A percentile compares a stretch with the other conserved stretches of the same genome.
phyloP scores from a whole-genome alignment of 495 filamentous ascomycete genomes.

The Neurospora africana region DNA sequence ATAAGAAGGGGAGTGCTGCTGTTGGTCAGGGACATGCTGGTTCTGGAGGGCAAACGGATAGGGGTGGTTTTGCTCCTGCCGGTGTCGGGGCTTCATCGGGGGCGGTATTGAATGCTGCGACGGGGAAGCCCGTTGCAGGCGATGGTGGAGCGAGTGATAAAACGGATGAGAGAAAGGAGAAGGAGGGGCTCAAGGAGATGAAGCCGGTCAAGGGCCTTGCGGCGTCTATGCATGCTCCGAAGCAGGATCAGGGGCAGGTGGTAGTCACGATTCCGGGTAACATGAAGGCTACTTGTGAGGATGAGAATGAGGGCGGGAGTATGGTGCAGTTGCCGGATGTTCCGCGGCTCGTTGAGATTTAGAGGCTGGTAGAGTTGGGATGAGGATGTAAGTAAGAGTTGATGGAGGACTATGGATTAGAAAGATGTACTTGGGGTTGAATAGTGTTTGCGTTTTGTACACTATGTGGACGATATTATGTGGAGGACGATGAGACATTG shows the following conservation, averaged over 20 bases:
- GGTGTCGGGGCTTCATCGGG: background rate
- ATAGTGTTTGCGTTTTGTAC: background rate
- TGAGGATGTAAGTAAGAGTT: background rate
- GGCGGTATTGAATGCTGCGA: background rate
- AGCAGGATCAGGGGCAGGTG: background rate
- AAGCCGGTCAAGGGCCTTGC: background rate
- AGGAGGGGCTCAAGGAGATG: background rate
- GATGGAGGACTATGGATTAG: background rate
- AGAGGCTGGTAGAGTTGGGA: background rate
- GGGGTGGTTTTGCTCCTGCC: background rate
- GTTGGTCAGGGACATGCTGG: background rate
- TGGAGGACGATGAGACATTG: background rate
- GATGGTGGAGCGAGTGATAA: background rate
- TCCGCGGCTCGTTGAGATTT: background rate
- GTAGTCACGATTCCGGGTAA: background rate
- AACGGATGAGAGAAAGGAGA: background rate
- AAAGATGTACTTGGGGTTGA: background rate
- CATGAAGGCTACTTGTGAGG: background rate
- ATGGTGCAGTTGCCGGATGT: background rate
- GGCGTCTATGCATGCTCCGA: background rate
- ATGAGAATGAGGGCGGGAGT: background rate
- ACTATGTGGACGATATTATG: background rate
- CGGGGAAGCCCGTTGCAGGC: background rate
- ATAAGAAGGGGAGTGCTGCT: background rate
- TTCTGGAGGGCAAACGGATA: background rate